Evolutionary conservation across 2,329 filamentous ascomycete species (phyloP).

Genomic region (Delphinella strobiligena): DNA sequence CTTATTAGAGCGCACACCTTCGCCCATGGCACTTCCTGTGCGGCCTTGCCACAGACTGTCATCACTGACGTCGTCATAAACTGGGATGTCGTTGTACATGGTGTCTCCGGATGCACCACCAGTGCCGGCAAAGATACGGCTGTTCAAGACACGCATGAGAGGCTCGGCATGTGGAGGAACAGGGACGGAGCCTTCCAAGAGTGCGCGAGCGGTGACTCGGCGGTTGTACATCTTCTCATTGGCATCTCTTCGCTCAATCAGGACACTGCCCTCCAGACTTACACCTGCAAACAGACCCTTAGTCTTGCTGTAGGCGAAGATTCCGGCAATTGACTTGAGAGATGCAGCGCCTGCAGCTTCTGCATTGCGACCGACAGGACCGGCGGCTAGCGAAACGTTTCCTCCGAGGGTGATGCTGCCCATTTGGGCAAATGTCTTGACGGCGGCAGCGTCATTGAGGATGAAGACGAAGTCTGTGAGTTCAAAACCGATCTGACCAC

Average conservation of each 20-base stretch:
- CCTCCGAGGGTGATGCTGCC: constrained; percentile 87
- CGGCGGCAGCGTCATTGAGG: constrained; percentile 78
- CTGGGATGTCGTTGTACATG: constrained; percentile 89
- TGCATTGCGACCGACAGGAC: constrained; percentile 85
- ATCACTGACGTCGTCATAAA: constrained; percentile 65
- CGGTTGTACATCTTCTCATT: constrained; percentile 93
- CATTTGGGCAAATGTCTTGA: constrained; percentile 86
- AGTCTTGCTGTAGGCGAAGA: constrained; percentile 97
- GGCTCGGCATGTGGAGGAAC: constrained; percentile 74
- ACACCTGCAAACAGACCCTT: constrained; percentile 96
- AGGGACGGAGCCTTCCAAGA: constrained; percentile 66
- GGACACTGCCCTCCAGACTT: constrained; percentile 80
- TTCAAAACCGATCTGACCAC: constrained; percentile 78
- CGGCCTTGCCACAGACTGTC: constrained; percentile 78
- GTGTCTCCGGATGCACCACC: constrained; percentile 40
- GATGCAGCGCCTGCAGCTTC: constrained; percentile 92
- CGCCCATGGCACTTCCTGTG: constrained; percentile 57
- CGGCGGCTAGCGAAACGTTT: constrained; percentile 91
- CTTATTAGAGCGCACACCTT: constrained; percentile 45
- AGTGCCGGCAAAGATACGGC: constrained; percentile 66
- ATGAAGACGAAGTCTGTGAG: constrained; percentile 96
- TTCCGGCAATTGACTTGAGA: constrained; percentile 73
- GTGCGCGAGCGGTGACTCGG: constrained; percentile 66
- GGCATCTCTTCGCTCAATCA: constrained; percentile 90
- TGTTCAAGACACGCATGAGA: constrained; percentile 74